Evolutionary conservation across 768 basidiomycete species (phyloP).

Genomic region (Lactifluus subvellereus): DNA sequence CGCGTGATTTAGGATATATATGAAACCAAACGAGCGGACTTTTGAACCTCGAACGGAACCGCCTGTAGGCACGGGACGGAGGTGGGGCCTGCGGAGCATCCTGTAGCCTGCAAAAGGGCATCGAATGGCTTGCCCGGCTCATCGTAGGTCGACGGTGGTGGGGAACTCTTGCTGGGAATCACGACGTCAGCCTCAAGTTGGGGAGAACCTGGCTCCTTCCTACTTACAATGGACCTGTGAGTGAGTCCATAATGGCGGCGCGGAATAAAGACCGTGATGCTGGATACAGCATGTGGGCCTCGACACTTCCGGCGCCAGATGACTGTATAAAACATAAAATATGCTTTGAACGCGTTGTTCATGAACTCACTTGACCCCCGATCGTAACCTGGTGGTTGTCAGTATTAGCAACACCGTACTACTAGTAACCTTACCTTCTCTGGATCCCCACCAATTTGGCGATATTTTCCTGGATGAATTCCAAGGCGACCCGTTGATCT

Average conservation of each 20-base stretch:
- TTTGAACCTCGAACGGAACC: constrained; percentile 40
- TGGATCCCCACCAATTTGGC: constrained; percentile 40
- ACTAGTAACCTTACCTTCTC: constrained; percentile 36
- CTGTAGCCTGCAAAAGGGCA: constrained; percentile 41
- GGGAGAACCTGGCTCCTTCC: background rate
- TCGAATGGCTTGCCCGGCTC: constrained; percentile 46
- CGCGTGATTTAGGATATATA: background rate
- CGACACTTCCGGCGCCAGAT: constrained; percentile 45
- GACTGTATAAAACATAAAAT: constrained; percentile 32
- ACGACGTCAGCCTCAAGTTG: background rate
- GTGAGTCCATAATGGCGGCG: constrained; percentile 46
- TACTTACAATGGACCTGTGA: constrained; percentile 46
- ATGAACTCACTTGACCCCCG: constrained; percentile 41
- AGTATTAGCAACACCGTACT: background rate
- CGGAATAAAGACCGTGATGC: constrained; percentile 37
- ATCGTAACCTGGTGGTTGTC: constrained; percentile 39
- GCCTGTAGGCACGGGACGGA: constrained; percentile 42
- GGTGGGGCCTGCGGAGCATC: constrained; percentile 37
- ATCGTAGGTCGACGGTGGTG: constrained; percentile 44
- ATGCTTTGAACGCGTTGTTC: background rate
- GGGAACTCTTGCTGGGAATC: constrained; percentile 44
- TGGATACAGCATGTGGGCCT: constrained; percentile 41
- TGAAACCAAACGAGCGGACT: background rate
- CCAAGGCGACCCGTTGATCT: constrained; percentile 56
- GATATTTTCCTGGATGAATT: constrained; percentile 60